phyloP scores from a whole-genome alignment of 306 rosid genomes.

The Corylus avellana region DNA sequence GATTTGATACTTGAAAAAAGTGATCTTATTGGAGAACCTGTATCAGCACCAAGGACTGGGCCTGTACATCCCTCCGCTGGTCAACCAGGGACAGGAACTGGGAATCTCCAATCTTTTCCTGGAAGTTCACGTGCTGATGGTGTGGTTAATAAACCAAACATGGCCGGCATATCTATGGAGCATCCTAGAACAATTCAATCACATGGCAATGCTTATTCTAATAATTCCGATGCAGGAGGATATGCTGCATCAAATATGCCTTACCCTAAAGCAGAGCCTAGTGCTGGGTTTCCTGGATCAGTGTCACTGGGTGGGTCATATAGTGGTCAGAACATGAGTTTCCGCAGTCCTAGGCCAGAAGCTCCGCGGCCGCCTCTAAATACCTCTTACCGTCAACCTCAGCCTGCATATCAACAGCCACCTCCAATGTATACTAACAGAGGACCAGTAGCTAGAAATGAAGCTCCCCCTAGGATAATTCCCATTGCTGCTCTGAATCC shows the following conservation, averaged over 20 bases:
- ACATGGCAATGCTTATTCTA: slow-evolving; percentile 36
- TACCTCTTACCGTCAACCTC: slow-evolving; percentile 48
- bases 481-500: slow-evolving; percentile 81
- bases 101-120: slow-evolving; percentile 39
- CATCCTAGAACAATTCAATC: slow-evolving; percentile 46
- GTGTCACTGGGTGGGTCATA: slow-evolving; percentile 44
- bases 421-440: slow-evolving; percentile 65
- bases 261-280: slow-evolving; percentile 26
- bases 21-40: slow-evolving; percentile 67
- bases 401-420: slow-evolving; percentile 60
- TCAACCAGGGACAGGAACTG: slow-evolving; percentile 40
- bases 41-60: slow-evolving; percentile 26
- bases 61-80: slow-evolving; percentile 30
- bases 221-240: slow-evolving; percentile 44
- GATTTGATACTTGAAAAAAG: slow-evolving; percentile 59
- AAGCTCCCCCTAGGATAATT: slow-evolving; percentile 72
- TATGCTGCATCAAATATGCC: slow-evolving; percentile 40
- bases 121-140: slow-evolving; percentile 36
- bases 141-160: slow-evolving; percentile 35
- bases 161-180: slow-evolving; percentile 35
- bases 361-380: slow-evolving; percentile 43
- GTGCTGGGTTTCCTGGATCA: slow-evolving; percentile 37
- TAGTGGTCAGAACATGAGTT: slow-evolving; percentile 55
- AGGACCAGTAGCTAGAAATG: slow-evolving; percentile 73
- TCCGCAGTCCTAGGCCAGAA: slow-evolving; percentile 45